These are phyloP conservation scores for Rhododendron molle DNA, from an alignment of 148 eudicot genomes.

Conservation along the genomic window DNA sequence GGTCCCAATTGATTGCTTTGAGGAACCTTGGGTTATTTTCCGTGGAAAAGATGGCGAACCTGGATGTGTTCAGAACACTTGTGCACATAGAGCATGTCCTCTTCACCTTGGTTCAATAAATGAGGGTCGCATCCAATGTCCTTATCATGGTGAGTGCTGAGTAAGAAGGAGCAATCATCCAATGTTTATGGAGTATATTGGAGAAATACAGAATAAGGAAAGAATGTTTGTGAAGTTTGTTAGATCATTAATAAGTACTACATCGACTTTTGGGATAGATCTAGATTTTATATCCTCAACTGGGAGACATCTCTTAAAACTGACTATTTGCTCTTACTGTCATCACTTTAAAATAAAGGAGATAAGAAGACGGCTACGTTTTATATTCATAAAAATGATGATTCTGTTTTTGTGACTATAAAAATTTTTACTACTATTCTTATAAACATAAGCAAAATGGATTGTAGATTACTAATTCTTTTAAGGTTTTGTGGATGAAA, in stretches of 20 bases:
- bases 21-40: constrained; percentile 90
- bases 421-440: not conserved
- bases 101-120: constrained; percentile 88
- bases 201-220: not conserved
- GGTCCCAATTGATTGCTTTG: constrained; percentile 92
- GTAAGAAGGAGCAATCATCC: not conserved
- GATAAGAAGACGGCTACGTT: not conserved
- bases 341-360: not conserved
- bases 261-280: not conserved
- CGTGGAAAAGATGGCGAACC: constrained; percentile 90
- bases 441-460: not conserved
- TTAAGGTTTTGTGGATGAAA: not conserved
- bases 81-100: constrained; percentile 98
- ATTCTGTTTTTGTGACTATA: not conserved
- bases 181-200: not conserved
- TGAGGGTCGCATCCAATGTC: constrained; percentile 92
- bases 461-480: not conserved
- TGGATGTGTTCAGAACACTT: constrained; percentile 87
- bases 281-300: not conserved
- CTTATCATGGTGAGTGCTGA: constrained; percentile 79
- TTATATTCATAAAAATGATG: not conserved
- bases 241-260: not conserved
- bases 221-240: not conserved
- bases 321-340: not conserved
- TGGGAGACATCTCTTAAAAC: not conserved